phyloP scores from a whole-genome alignment of 1,284 basidiomycete species.

The Mycosarcoma mackinlayi region DNA sequence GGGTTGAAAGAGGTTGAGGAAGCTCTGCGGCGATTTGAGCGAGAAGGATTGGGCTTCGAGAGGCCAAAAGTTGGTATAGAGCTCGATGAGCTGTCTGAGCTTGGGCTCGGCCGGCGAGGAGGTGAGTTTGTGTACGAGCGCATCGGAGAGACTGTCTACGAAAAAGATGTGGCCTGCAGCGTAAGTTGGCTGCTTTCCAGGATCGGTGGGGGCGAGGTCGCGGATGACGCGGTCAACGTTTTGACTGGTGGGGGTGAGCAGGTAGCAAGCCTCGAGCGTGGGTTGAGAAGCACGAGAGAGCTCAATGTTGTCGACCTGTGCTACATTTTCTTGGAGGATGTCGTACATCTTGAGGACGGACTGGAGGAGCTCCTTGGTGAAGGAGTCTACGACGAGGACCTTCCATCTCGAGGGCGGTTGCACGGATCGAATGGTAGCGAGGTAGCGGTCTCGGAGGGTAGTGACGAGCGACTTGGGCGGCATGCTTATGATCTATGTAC shows the following conservation, averaged over 20 bases:
- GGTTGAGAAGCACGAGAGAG: conserved; percentile 54
- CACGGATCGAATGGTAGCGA: conserved; percentile 63
- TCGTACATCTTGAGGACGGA: conserved; percentile 85
- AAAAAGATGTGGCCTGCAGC: conserved; percentile 92
- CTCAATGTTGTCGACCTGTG: conserved; percentile 66
- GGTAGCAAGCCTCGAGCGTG: conserved; percentile 72
- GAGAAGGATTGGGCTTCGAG: conserved; percentile 61
- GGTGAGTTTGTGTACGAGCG: conserved; percentile 61
- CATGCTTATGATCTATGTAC: conserved; percentile 20
- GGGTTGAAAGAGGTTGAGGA: conserved; percentile 51
- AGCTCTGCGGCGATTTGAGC: conserved; percentile 58
- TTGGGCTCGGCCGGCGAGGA: conserved; percentile 63
- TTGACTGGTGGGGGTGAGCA: conserved; percentile 92
- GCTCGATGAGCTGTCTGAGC: conserved; percentile 64
- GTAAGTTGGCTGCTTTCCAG: conserved; percentile 74
- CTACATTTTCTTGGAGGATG: conserved; percentile 65
- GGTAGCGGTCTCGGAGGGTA: conserved; percentile 55
- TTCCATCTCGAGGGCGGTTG: conserved; percentile 78
- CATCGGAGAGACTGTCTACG: conserved; percentile 78
- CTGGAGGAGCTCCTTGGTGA: conserved; percentile 84
- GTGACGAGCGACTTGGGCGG: conserved; percentile 51
- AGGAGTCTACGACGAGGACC: conserved; percentile 93
- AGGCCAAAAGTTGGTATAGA: conserved; percentile 64
- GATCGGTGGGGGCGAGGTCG: conserved; percentile 54
- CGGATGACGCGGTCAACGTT: conserved; percentile 89